A percentile compares a stretch with the other conserved stretches of the same genome.
Conservation (phyloP, 495 filamentous ascomycete species). For the Aspergillus affinis region DNA sequence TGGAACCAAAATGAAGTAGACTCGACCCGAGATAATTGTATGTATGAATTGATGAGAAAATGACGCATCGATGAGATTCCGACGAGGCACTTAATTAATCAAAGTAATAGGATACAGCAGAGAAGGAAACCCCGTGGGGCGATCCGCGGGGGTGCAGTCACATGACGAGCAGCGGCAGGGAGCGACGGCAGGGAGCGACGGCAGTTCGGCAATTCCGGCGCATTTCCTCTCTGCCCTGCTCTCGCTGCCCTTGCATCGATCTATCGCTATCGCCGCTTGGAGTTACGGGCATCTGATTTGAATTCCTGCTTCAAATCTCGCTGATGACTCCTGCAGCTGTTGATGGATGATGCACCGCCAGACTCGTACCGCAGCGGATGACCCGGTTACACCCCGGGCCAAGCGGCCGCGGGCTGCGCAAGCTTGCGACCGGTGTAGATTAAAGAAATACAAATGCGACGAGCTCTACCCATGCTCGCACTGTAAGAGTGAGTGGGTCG, state of each 20-base stretch:
- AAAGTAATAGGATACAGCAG: not conserved
- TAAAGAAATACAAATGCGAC: constrained; percentile 48
- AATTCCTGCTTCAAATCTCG: not conserved
- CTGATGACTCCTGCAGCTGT: not conserved
- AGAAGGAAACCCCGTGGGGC: constrained; percentile 5
- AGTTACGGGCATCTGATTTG: not conserved
- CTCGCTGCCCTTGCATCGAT: not conserved
- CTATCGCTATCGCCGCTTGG: not conserved
- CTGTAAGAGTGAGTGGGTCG: constrained; percentile 36
- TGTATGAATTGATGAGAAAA: not conserved
- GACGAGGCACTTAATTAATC: too few relatives aligned
- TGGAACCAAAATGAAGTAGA: not conserved
- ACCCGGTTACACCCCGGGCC: constrained; percentile 27
- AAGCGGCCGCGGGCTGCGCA: constrained; percentile 42
- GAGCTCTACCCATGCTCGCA: constrained; percentile 42
- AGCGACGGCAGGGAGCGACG: not conserved
- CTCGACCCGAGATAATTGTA: not conserved
- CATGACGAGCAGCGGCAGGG: constrained; percentile 1
- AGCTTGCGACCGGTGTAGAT: constrained; percentile 42
- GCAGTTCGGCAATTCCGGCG: constrained; percentile 18
- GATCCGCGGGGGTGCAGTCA: constrained; percentile 1
- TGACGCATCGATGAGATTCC: not conserved
- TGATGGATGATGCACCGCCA: constrained; percentile 21
- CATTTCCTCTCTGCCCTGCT: constrained; percentile 7
- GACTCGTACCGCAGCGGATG: constrained; percentile 19